These are phyloP conservation scores for Agaricus sinodeliciosus DNA, from an alignment of 768 basidiomycete genomes.

Conservation along the genomic window DNA sequence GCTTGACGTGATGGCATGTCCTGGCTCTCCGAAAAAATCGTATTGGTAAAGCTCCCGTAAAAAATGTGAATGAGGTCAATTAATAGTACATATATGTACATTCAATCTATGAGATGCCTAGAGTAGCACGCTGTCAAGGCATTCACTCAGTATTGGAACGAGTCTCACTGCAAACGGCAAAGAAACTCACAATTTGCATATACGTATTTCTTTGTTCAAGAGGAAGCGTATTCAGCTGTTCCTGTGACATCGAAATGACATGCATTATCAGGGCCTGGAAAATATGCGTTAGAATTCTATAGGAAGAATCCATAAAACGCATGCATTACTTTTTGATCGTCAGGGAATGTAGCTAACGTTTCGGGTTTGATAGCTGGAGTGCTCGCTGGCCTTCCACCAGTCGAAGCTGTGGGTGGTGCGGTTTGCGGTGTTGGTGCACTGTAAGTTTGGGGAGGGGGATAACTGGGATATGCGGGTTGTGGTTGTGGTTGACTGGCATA, in stretches of 20 bases:
- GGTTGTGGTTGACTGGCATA: slow-evolving; percentile 13
- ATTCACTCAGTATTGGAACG: background rate
- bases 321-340: slow-evolving; percentile 55
- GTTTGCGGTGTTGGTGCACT: slow-evolving; percentile 20
- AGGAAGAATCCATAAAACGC: slow-evolving; percentile 8
- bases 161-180: background rate
- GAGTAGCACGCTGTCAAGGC: slow-evolving; percentile 28
- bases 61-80: too few relatives aligned
- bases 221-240: slow-evolving; percentile 73
- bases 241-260: slow-evolving; percentile 76
- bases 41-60: too few relatives aligned
- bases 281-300: background rate
- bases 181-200: slow-evolving; percentile 67
- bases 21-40: too few relatives aligned
- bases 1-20: too few relatives aligned
- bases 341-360: slow-evolving; percentile 52
- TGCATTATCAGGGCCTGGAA: slow-evolving; percentile 66
- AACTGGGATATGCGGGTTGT: slow-evolving; percentile 15
- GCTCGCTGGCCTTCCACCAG: background rate
- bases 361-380: slow-evolving; percentile 25
- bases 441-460: slow-evolving; percentile 15
- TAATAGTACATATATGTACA: background rate
- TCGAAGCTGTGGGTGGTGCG: slow-evolving; percentile 19
- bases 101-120: slow-evolving; percentile 23
- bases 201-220: slow-evolving; percentile 70